These are phyloP conservation scores for Pseudogymnoascus sp. DNA, from an alignment of 2,329 filamentous ascomycete genomes.

Conservation along the genomic window DNA sequence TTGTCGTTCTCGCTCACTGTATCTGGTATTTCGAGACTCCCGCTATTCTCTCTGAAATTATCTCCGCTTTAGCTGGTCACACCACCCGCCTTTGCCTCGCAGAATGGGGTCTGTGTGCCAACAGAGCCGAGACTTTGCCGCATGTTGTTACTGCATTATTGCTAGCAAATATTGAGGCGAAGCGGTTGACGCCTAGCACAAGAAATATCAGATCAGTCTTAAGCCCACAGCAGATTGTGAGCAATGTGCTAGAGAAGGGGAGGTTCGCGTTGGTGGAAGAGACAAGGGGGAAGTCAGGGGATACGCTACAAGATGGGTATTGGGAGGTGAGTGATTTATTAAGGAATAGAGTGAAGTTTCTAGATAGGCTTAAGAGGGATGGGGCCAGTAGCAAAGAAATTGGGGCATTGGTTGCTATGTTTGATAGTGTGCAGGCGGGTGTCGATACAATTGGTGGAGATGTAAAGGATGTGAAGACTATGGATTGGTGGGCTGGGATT, in stretches of 20 bases:
- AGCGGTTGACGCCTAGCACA: conserved; percentile 31
- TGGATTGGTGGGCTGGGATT: conserved; percentile 36
- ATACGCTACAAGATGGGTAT: conserved; percentile 37
- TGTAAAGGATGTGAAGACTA: conserved; percentile 30
- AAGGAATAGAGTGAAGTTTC: conserved; percentile 24
- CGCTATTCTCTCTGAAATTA: conserved; percentile 29
- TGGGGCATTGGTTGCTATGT: conserved; percentile 24
- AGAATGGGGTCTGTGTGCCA: conserved; percentile 39
- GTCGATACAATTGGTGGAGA: conserved; percentile 21
- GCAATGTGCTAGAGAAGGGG: conserved; percentile 26
- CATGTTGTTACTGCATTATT: conserved; percentile 47
- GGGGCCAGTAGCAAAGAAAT: conserved; percentile 26
- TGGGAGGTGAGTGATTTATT: conserved; percentile 38
- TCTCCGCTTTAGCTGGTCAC: conserved; percentile 31
- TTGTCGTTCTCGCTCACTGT: conserved; percentile 42
- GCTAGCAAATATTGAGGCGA: conserved; percentile 36
- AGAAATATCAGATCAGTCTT: conserved; percentile 43
- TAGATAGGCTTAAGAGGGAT: conserved; percentile 28
- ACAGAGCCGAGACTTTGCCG: conserved; percentile 33
- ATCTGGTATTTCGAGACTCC: conserved; percentile 46
- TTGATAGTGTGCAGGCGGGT: conserved; percentile 17
- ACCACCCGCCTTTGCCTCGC: conserved; percentile 35
- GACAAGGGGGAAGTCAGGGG: conserved; percentile 29
- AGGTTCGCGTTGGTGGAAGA: conserved; percentile 35
- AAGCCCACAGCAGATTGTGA: conserved; percentile 35